Base-by-base conservation (phyloP, 345 rosid species). In the Aquilaria sinensis region DNA sequence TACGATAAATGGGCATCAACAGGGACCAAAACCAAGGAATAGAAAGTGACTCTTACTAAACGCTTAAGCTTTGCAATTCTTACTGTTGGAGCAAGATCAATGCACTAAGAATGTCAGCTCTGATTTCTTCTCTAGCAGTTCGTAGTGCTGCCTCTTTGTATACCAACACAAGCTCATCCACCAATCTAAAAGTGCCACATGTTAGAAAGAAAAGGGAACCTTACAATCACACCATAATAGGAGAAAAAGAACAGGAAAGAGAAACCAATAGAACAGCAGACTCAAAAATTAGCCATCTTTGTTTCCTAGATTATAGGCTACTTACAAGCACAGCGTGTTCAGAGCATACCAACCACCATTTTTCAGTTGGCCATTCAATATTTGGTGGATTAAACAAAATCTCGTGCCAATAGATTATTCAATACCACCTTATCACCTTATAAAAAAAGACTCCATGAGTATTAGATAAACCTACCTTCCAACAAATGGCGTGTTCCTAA, bases 41-140 rank as follows among this genome's bases (percentile, higher is more conserved):
- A 14, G 43, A 53, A 50, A 56, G 49, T 16, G 49, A 13, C 9
- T 23, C 7, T 13, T 45, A 23, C 23, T 23, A 58, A 51, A 59
- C 15, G 59, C 4, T 2, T 31, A 3, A 30, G 30, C 13, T 56
- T 32, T 23, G 13, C 56, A 31, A n/a, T 46, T 31, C 90, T 77
- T 86, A 93, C 97, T 82, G 71, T 70, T 80, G 81, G 49, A 94
- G 90, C 78, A 90, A 70, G 73, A 63, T 53, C 72, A 90, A 66
- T 72, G 83, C 74, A 70, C 77, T 77, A 56, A 79, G 68, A 68
- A 88, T 74, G 51, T 66, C 57, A 5, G 65, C 51, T 81, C 90
- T 82, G 33, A 93, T 88, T 50, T 83, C 89, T 72, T 86, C 85
- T 1, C 90, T 84, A 45, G 76, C 82, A 34, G 54, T 77, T 74